phyloP scores from a whole-genome alignment of 2,329 filamentous ascomycete genomes.

The Trichoderma citrinoviride region DNA sequence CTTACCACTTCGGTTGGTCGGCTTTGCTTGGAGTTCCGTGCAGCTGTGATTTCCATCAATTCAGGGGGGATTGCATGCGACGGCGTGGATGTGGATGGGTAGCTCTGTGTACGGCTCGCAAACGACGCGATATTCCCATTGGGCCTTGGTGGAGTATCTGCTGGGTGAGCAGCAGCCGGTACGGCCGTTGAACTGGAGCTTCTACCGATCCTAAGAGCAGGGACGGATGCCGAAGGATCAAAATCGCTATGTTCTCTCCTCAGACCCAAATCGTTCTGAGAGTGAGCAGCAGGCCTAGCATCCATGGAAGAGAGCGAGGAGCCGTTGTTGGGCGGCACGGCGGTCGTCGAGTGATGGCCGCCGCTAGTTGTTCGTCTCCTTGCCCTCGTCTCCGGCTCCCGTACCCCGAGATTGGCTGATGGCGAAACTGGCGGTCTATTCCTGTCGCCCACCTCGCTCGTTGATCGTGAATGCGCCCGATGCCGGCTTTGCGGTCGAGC shows the following conservation, averaged over 20 bases:
- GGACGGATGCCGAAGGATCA: constrained; percentile 40
- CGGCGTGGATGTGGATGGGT: constrained; percentile 7
- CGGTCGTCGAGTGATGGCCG: constrained; percentile 48
- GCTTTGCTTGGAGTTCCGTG: constrained; percentile 30
- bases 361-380: constrained; percentile 54
- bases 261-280: constrained; percentile 61
- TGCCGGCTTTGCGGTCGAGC: constrained; percentile 35
- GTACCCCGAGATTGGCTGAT: constrained; percentile 33
- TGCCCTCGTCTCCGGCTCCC: constrained; percentile 31
- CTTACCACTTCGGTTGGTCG: constrained; percentile 42
- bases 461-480: constrained; percentile 46
- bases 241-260: constrained; percentile 40
- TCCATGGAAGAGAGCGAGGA: constrained; percentile 43
- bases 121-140: constrained; percentile 36
- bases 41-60: constrained; percentile 25
- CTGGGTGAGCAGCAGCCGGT: constrained; percentile 27
- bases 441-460: constrained; percentile 49
- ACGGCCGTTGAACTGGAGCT: constrained; percentile 42
- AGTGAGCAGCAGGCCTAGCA: constrained; percentile 54
- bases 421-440: constrained; percentile 48
- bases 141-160: constrained; percentile 25
- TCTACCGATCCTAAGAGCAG: constrained; percentile 36
- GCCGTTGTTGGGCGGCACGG: constrained; percentile 45
- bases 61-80: neutral
- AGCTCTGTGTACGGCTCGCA: constrained; percentile 37